Evolutionary conservation across 2,329 filamentous ascomycete genomes (phyloP), one percentile per base, ranked within the genome.

Genomic region (Botrytis paeoniae): DNA sequence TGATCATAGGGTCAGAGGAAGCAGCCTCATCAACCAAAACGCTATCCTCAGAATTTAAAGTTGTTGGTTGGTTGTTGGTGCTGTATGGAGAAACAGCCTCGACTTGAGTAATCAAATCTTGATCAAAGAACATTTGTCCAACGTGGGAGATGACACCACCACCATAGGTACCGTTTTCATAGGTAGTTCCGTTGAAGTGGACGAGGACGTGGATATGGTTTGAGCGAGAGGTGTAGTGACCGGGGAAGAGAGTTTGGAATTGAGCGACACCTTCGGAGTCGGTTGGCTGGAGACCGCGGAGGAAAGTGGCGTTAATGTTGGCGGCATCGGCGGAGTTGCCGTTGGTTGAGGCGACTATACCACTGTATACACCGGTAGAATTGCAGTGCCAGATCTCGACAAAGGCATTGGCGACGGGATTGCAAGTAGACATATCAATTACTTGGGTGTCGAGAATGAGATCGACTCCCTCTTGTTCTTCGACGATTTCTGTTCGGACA

Each of bases 51-150:
- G 81, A 80, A 76, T 89, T 89, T 61, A 78, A 79, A 8, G 85
- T 89, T 35, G 86, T 70, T 0, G 76, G 71, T 75, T 86, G 83
- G 0, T 80, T 84, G 80, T 88, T 88, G 73, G 80, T 80, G 12
- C 74, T 79, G 80, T 88, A 88, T 2, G 87, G 86, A 1, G 79
- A 74, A 0, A 81, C 82, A 18, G 80, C 80, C 75, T 89, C 86
- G 71, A 91, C 87, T 60, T 83, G 76, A 32, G 78, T 77, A 75
- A 89, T 85, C 25, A 92, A 85, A 75, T 84, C 83, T 79, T 91
- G 87, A 80, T 91, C 88, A 78, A 89, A 89, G 84, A 89, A 91
- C 73, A 89, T 80, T 80, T 92, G 89, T 41, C 89, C 89, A 59
- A 91, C 85, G 81, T 92, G 86, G 85, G 73, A 87, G 84, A 73